A percentile compares a stretch with the other conserved stretches of the same genome.
Evolutionary conservation across 768 basidiomycete species (phyloP).

Genomic region (Boletellus ananiceps): DNA sequence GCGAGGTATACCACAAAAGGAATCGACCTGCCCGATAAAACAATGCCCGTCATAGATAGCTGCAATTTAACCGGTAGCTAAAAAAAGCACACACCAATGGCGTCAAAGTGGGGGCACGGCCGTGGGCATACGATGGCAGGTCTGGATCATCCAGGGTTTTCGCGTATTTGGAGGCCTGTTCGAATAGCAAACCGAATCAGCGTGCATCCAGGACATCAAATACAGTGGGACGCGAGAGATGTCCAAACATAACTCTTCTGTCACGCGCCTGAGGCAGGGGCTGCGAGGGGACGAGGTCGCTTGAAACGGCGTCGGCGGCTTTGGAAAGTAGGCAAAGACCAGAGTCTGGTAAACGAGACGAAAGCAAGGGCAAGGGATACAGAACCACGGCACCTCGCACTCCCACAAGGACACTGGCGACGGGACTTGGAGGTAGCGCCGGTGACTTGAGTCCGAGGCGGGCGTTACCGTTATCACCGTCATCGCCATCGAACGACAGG

Average conservation of each 20-base stretch:
- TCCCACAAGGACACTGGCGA: conserved; percentile 13
- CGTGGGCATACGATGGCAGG: neutral
- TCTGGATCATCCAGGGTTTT: neutral
- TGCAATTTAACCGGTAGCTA: neutral
- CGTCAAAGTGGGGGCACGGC: neutral
- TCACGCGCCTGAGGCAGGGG: conserved; percentile 10
- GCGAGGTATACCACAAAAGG: neutral
- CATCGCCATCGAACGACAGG: neutral
- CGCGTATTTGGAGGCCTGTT: conserved; percentile 9
- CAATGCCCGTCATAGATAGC: conserved; percentile 7
- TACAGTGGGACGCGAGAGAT: neutral
- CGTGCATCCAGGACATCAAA: neutral
- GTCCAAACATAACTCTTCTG: conserved; percentile 17
- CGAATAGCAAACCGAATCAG: neutral
- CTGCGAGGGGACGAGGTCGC: conserved; percentile 11
- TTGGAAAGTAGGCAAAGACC: neutral
- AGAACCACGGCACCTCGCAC: conserved; percentile 3
- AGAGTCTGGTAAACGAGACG: neutral
- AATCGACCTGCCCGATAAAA: conserved; percentile 4
- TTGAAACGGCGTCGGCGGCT: conserved; percentile 11
- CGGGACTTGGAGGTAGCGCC: conserved; percentile 15
- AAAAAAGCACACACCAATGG: conserved; percentile 1
- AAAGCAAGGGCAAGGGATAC: neutral
- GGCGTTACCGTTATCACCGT: neutral
- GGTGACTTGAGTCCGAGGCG: neutral